Evolutionary conservation across 305 asterid genomes (phyloP).

Genomic region (Solanum hybrid): DNA sequence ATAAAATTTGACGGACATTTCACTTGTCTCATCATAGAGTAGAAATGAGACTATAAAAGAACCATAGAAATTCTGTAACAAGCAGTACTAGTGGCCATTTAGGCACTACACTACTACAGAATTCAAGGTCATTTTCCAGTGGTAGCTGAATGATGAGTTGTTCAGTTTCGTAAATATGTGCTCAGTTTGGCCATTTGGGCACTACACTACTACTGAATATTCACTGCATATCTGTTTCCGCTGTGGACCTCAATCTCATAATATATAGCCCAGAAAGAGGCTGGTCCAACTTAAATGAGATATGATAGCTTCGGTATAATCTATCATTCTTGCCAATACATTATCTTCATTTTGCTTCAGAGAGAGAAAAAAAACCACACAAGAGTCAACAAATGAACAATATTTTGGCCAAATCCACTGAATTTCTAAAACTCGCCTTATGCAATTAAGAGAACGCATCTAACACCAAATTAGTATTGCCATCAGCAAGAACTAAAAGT

Average conservation of each 20-base stretch:
- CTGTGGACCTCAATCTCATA: background rate
- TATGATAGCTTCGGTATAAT: background rate
- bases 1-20: background rate
- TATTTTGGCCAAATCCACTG: background rate
- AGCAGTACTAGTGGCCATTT: background rate
- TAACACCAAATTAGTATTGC: background rate
- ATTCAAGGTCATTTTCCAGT: background rate
- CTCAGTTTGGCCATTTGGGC: background rate
- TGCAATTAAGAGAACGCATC: background rate
- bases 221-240: background rate
- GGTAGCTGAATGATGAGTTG: background rate
- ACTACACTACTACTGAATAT: background rate
- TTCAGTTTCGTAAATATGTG: background rate
- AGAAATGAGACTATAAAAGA: background rate
- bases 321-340: background rate
- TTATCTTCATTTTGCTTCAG: background rate
- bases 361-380: background rate
- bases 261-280: background rate
- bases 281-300: background rate
- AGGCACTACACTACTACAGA: background rate
- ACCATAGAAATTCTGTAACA: background rate
- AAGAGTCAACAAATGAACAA: background rate
- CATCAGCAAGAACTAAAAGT: background rate
- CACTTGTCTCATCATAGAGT: background rate
- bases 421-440: background rate